Conservation (phyloP, 306 rosid species). For the Medicago arabica region DNA sequence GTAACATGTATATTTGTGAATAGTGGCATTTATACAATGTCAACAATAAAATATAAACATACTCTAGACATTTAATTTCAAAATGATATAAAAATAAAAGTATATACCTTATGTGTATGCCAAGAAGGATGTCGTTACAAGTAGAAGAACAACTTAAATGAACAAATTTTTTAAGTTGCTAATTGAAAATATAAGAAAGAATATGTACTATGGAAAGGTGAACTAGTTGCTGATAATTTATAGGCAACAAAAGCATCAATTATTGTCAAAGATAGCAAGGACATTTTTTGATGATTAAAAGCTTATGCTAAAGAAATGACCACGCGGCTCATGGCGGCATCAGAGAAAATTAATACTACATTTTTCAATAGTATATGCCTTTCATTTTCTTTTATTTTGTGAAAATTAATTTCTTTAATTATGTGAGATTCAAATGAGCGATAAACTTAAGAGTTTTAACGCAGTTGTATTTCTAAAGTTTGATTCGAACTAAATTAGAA, state of each 20-base stretch:
- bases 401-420: too few relatives aligned
- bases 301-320: constrained; percentile 62
- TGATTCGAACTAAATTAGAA: too few relatives aligned
- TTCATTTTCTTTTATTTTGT: too few relatives aligned
- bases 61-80: not conserved
- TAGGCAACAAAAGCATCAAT: constrained; percentile 39
- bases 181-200: constrained; percentile 14
- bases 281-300: constrained; percentile 44
- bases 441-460: too few relatives aligned
- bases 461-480: too few relatives aligned
- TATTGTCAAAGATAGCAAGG: constrained; percentile 26
- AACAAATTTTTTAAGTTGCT: not conserved
- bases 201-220: constrained; percentile 37
- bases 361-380: not conserved
- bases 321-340: constrained; percentile 69
- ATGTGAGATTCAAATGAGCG: too few relatives aligned
- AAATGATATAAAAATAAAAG: not conserved
- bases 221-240: not conserved
- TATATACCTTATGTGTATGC: not conserved
- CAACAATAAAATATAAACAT: not conserved
- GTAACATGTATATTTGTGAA: too few relatives aligned
- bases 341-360: constrained; percentile 46
- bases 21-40: too few relatives aligned
- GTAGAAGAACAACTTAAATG: constrained; percentile 6
- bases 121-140: constrained; percentile 23